phyloP scores from a whole-genome alignment of 176 grass and related monocot genomes.

The Zoysia japonica region DNA sequence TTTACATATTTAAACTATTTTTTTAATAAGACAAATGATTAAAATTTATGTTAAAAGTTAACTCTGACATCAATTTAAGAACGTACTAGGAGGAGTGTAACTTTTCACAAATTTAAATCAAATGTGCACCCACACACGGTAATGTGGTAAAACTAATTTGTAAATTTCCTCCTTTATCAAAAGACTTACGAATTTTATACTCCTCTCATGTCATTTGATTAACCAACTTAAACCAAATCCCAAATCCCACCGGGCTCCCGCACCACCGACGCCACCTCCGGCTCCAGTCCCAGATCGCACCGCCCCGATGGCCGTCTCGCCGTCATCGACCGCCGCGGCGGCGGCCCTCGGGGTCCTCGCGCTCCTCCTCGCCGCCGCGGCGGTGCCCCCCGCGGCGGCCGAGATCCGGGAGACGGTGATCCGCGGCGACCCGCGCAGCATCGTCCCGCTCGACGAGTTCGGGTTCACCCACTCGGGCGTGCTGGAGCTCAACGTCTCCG shows the following conservation, averaged over 20 bases:
- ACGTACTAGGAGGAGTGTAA: too few relatives aligned
- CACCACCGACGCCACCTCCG: background rate
- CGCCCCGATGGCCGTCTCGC: constrained; percentile 33
- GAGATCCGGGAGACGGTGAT: constrained; percentile 82
- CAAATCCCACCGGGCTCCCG: background rate
- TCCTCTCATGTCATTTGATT: too few relatives aligned
- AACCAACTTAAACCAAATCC: constrained; percentile 10
- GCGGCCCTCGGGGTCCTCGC: constrained; percentile 11
- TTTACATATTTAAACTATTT: too few relatives aligned
- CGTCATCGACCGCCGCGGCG: constrained; percentile 21
- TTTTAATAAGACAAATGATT: too few relatives aligned
- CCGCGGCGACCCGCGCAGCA: constrained; percentile 64
- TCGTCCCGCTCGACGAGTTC: constrained; percentile 96
- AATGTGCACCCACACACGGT: too few relatives aligned
- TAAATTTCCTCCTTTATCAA: too few relatives aligned
- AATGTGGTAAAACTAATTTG: too few relatives aligned
- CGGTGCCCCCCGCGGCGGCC: constrained; percentile 32
- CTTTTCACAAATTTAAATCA: too few relatives aligned
- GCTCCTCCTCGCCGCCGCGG: constrained; percentile 19
- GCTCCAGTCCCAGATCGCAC: constrained; percentile 27
- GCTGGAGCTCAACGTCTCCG: constrained; percentile 87
- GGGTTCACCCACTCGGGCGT: constrained; percentile 78
- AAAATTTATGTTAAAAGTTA: too few relatives aligned
- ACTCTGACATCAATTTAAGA: too few relatives aligned
- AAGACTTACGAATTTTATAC: background rate